Percentiles rank a stretch among this genome's conserved stretches.
Conservation (phyloP, 768 basidiomycete species). For the Tricholoma hemisulphureum region DNA sequence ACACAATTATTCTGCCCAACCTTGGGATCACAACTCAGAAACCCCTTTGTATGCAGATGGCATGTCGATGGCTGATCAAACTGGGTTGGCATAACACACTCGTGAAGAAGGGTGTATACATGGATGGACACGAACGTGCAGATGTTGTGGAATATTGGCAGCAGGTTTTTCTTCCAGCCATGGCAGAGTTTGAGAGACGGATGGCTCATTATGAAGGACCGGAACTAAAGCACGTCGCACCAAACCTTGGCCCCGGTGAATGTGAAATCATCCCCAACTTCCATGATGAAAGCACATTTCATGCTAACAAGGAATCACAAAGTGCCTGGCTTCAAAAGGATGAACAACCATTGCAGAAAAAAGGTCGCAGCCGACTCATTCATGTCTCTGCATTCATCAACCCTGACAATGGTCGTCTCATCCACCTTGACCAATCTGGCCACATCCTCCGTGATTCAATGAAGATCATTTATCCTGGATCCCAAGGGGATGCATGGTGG, state of each 20-base stretch:
- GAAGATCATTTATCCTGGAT: slow-evolving; percentile 37
- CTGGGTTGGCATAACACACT: too few relatives aligned
- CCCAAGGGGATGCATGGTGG: slow-evolving; percentile 39
- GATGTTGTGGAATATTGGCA: too few relatives aligned
- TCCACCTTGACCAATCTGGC: slow-evolving; percentile 14
- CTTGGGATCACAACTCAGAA: slow-evolving; percentile 24
- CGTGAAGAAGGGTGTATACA: too few relatives aligned
- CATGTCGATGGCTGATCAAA: slow-evolving; percentile 35
- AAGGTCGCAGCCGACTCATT: slow-evolving; percentile 34
- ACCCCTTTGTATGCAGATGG: slow-evolving; percentile 31
- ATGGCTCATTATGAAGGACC: slow-evolving; percentile 21
- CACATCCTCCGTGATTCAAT: too few relatives aligned
- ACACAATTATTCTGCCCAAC: slow-evolving; percentile 28
- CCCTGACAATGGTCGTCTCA: slow-evolving; percentile 30
- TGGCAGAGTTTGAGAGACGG: slow-evolving; percentile 23
- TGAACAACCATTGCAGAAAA: slow-evolving; percentile 28
- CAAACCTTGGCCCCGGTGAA: slow-evolving; percentile 22
- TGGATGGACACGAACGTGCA: too few relatives aligned
- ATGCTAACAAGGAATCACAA: too few relatives aligned
- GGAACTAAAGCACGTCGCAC: slow-evolving; percentile 15
- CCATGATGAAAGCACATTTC: too few relatives aligned
- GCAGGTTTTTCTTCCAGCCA: slow-evolving; percentile 26
- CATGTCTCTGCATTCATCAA: slow-evolving; percentile 43
- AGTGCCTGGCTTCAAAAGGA: slow-evolving; percentile 17
- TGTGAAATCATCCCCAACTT: slow-evolving; percentile 24